phyloP scores from a whole-genome alignment of 352 stramenopile genomes.

The Globisporangium cederbergense region DNA sequence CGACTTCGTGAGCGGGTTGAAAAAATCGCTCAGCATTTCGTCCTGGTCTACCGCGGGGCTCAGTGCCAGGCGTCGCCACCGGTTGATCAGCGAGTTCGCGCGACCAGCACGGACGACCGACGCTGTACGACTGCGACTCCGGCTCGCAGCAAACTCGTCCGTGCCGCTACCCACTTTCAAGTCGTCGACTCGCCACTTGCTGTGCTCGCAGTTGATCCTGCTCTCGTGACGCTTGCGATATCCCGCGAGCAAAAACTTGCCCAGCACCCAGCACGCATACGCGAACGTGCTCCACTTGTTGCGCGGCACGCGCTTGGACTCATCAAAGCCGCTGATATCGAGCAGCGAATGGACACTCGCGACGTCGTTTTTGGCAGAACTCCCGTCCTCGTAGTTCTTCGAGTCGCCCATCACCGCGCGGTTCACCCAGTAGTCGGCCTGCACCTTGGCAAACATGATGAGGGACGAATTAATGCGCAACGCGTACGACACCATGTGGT shows the following conservation, averaged over 20 bases:
- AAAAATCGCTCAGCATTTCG: slow-evolving; percentile 49
- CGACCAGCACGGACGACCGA: slow-evolving; percentile 43
- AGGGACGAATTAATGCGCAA: slow-evolving; percentile 71
- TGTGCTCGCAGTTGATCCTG: slow-evolving; percentile 7
- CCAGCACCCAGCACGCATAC: slow-evolving; percentile 58
- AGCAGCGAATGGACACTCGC: slow-evolving; percentile 67
- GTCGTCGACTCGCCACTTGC: slow-evolving; percentile 7
- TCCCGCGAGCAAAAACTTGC: slow-evolving; percentile 42
- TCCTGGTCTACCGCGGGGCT: slow-evolving; percentile 28
- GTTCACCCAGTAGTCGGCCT: slow-evolving; percentile 73
- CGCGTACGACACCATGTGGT: slow-evolving; percentile 51
- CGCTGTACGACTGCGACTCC: slow-evolving; percentile 31
- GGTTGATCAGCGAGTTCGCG: slow-evolving; percentile 54
- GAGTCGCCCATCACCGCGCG: slow-evolving; percentile 34
- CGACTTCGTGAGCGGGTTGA: slow-evolving; percentile 61
- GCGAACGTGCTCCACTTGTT: slow-evolving; percentile 81
- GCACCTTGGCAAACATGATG: slow-evolving; percentile 81
- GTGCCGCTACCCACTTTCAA: not conserved
- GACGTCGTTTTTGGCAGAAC: slow-evolving; percentile 41
- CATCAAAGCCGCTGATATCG: slow-evolving; percentile 62
- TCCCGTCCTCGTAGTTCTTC: slow-evolving; percentile 25
- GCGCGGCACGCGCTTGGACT: slow-evolving; percentile 51
- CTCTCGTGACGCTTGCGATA: slow-evolving; percentile 24
- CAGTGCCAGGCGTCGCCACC: slow-evolving; percentile 57
- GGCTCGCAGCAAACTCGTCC: slow-evolving; percentile 14